Evolutionary conservation across 108 stramenopile species (phyloP).

Genomic region (Cyclotella sp.): DNA sequence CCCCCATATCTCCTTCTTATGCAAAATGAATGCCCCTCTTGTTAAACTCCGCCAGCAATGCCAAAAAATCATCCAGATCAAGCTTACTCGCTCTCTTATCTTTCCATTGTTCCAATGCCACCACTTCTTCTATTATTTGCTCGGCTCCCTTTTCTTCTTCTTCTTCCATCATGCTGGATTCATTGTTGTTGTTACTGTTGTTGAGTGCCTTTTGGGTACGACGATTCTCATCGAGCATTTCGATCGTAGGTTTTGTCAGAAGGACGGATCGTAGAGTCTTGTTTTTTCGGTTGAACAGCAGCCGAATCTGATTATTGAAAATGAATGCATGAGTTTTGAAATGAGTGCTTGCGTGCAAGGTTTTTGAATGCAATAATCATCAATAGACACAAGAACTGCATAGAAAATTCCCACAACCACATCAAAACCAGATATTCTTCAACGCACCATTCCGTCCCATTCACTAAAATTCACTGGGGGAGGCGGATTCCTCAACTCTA

Average conservation of each 20-base stretch:
- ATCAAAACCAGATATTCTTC: background rate
- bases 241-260: constrained; percentile 81
- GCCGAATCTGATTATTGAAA: constrained; percentile 59
- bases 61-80: constrained; percentile 96
- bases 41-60: constrained; percentile 92
- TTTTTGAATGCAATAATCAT: background rate
- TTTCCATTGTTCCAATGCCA: constrained; percentile 73
- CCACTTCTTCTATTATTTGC: constrained; percentile 85
- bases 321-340: background rate
- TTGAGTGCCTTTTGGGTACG: constrained; percentile 79
- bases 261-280: constrained; percentile 88
- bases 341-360: no score
- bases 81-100: constrained; percentile 93
- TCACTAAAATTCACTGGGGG: constrained; percentile 98
- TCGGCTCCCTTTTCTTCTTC: constrained; percentile 46
- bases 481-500: constrained; percentile 96
- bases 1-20: no score
- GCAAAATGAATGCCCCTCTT: constrained; percentile 91
- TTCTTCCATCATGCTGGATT: constrained; percentile 2
- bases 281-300: constrained; percentile 93
- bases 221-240: constrained; percentile 91
- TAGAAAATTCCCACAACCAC: constrained; percentile 38
- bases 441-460: constrained; percentile 98
- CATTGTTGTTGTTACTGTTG: background rate
- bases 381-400: background rate